Evolutionary conservation across 2,329 filamentous ascomycete species (phyloP).

Genomic region (Alternaria sp.): DNA sequence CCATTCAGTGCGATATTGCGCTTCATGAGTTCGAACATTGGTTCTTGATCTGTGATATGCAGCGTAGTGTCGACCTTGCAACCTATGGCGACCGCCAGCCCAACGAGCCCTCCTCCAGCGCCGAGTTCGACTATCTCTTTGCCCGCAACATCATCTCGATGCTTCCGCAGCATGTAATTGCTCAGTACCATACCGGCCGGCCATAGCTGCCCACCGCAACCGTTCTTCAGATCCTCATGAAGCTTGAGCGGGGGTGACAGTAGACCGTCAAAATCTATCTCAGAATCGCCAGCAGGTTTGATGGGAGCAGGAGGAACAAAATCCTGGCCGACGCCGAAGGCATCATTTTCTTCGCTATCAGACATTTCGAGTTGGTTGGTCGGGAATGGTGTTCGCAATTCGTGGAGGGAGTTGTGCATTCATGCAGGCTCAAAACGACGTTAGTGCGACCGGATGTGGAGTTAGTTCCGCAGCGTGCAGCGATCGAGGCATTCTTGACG

Average conservation of each 20-base stretch:
- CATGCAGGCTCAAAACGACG: slow-evolving; percentile 14
- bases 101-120: slow-evolving; percentile 88
- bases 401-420: slow-evolving; percentile 8
- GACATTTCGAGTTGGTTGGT: slow-evolving; percentile 27
- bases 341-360: slow-evolving; percentile 42
- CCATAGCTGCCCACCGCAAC: slow-evolving; percentile 94
- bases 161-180: slow-evolving; percentile 83
- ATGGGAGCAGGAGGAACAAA: slow-evolving; percentile 63
- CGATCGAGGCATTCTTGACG: slow-evolving; percentile 1
- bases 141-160: slow-evolving; percentile 67
- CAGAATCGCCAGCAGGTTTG: slow-evolving; percentile 62
- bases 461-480: slow-evolving; percentile 1
- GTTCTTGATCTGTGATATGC: slow-evolving; percentile 83
- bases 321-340: slow-evolving; percentile 61
- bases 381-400: neutral
- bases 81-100: slow-evolving; percentile 66
- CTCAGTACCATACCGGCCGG: slow-evolving; percentile 89
- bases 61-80: slow-evolving; percentile 66
- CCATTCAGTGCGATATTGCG: slow-evolving; percentile 86
- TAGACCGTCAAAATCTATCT: slow-evolving; percentile 74
- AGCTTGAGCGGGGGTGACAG: slow-evolving; percentile 74
- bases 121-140: slow-evolving; percentile 90
- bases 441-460: slow-evolving; percentile 10
- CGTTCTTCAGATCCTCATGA: slow-evolving; percentile 83
- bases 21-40: slow-evolving; percentile 86